phyloP scores from a whole-genome alignment of 2,329 filamentous ascomycete species.

The Hymenoscyphus fructigenus region DNA sequence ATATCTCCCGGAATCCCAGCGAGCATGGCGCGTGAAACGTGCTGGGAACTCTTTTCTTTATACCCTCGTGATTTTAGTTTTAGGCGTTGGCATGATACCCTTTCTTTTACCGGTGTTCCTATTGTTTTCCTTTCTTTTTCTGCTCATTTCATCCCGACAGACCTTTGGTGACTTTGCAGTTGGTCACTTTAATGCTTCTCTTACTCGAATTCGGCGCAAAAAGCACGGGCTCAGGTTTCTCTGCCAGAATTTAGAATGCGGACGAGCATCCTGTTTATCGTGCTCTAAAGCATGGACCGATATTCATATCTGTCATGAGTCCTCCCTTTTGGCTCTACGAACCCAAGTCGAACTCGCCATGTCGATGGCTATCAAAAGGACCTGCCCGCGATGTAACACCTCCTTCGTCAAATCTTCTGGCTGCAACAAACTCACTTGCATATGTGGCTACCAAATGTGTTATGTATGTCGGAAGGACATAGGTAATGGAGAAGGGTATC shows the following conservation, averaged over 20 bases:
- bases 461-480: constrained; percentile 88
- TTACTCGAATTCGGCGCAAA: constrained; percentile 67
- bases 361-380: constrained; percentile 90
- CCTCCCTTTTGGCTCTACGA: constrained; percentile 75
- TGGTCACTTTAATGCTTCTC: constrained; percentile 55
- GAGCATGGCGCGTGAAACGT: constrained; percentile 56
- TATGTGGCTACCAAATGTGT: constrained; percentile 97
- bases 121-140: constrained; percentile 46
- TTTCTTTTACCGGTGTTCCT: constrained; percentile 54
- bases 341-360: constrained; percentile 91
- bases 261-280: constrained; percentile 71
- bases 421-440: constrained; percentile 95
- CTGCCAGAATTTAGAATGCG: constrained; percentile 70
- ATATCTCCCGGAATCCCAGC: constrained; percentile 58
- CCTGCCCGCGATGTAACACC: constrained; percentile 87
- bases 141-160: constrained; percentile 45
- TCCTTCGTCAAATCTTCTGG: constrained; percentile 91
- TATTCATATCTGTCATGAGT: constrained; percentile 87
- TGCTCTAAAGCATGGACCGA: constrained; percentile 85
- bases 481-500: constrained; percentile 70
- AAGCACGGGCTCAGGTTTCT: constrained; percentile 73
- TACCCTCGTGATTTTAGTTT: constrained; percentile 45
- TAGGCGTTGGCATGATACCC: constrained; percentile 55
- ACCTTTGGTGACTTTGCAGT: constrained; percentile 44
- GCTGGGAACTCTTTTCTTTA: constrained; percentile 42